phyloP scores from a whole-genome alignment of 176 grass and related monocot species.

The Carex parvula region DNA sequence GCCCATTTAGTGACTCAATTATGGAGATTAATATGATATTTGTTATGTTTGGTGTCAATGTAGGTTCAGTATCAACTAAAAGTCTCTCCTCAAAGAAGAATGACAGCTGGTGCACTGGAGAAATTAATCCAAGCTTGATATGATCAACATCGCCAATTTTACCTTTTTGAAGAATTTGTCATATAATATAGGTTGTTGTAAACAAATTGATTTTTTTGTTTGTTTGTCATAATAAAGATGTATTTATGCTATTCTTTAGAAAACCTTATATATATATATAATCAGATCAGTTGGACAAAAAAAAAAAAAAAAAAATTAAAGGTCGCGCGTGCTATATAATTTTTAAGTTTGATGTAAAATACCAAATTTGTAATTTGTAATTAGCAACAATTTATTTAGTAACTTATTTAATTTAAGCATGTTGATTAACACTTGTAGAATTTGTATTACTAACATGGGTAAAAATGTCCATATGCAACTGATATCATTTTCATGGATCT shows the following conservation, averaged over 20 bases:
- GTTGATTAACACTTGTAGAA: too few species aligned
- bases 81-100: constrained; percentile 3
- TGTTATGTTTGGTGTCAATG: constrained; percentile 6
- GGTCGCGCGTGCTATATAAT: not conserved
- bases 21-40: not conserved
- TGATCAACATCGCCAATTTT: constrained; percentile 9
- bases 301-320: not conserved
- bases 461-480: too few species aligned
- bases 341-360: not conserved
- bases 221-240: not conserved
- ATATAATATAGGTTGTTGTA: constrained; percentile 15
- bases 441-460: too few species aligned
- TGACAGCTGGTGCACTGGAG: too few species aligned
- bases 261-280: not conserved
- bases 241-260: constrained; percentile 1
- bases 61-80: constrained; percentile 29
- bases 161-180: not conserved
- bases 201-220: not conserved
- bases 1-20: too few species aligned
- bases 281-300: not conserved
- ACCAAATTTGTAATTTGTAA: not conserved
- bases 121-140: not conserved
- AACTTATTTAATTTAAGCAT: too few species aligned
- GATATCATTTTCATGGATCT: too few species aligned
- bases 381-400: not conserved